Percentiles rank a stretch among this genome's conserved stretches.
These are phyloP conservation scores for Lignosus rhinocerotis DNA, from an alignment of 1,284 basidiomycete genomes.

Conservation along the genomic window DNA sequence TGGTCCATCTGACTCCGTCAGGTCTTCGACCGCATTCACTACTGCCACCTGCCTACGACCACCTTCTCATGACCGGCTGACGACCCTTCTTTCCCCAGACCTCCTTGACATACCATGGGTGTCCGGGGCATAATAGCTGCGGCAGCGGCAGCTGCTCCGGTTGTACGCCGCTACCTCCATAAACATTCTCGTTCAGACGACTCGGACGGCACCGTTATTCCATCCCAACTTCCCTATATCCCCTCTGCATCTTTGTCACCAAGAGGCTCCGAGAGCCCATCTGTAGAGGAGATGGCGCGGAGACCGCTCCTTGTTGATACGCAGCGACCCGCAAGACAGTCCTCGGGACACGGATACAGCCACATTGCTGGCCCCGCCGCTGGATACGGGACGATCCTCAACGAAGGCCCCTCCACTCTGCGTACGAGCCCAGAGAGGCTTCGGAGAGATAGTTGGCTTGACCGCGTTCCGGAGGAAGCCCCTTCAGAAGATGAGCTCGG, in stretches of 20 bases:
- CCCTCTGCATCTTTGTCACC: neutral
- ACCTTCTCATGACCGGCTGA: conserved; percentile 17
- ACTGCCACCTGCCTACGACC: conserved; percentile 4
- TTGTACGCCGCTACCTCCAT: conserved; percentile 11
- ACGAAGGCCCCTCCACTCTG: conserved; percentile 20
- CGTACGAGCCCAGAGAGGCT: conserved; percentile 42
- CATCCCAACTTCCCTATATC: neutral
- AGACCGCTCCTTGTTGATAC: conserved; percentile 23
- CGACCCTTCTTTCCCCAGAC: neutral
- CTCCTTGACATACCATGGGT: conserved; percentile 7
- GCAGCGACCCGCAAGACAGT: conserved; percentile 9
- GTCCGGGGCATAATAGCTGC: conserved; percentile 14
- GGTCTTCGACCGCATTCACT: neutral
- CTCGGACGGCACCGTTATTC: neutral
- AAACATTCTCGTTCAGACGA: conserved; percentile 7
- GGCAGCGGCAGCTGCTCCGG: conserved; percentile 19
- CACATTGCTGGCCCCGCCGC: neutral
- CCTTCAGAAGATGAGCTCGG: conserved; percentile 32
- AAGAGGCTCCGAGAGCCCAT: neutral
- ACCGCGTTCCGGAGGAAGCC: conserved; percentile 50
- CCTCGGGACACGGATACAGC: neutral
- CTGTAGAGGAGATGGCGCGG: conserved; percentile 19
- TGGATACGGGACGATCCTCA: conserved; percentile 21
- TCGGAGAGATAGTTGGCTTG: conserved; percentile 35
- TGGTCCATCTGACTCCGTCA: too few species aligned